Base-by-base conservation (phyloP, 495 filamentous ascomycete genomes). In the Pseudomonodictys pantanalensis region DNA sequence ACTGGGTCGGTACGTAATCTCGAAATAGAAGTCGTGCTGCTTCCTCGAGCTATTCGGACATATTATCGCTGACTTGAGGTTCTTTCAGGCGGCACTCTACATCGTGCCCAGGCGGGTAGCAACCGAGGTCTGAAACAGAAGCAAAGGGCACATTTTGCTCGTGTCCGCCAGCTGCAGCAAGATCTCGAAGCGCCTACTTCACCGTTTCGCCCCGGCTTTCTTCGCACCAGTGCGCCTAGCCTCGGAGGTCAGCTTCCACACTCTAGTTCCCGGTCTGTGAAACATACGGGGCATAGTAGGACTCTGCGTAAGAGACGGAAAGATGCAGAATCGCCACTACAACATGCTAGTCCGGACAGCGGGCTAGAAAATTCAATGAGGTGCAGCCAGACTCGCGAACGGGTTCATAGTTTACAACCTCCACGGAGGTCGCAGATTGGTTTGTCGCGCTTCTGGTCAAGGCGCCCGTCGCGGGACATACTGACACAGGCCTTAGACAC, bases 101-200 rank as follows among this genome's bases (percentile, higher is more conserved):
- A 60, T 22, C 58, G 66, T 24, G 58, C 51, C 18, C 60, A 56
- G 30, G 43, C 50, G 18, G 41, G 32, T 6, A 38, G 50, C 43
- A 56, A 59, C 3, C n/a, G n/a, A n/a, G 58, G 60, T 9, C 45
- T 60, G n/a, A 24, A 47, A 10, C 38, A 56, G 11, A 38, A 44
- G 12, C 68, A 71, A 58, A 68, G 65, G 51, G 35, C 62, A 43
- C 57, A 67, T 48, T 71, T 69, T 48, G 61, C 64, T 4, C 63
- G 56, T 18, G 24, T 48, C n/a, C 54, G 64, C 2, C 54, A 52
- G 2, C 49, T 52, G 29, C 51, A 63, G 17, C 60, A 68, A 67
- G 45, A 46, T 53, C 20, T 23, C 46, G 1, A 22, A 3, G 8
- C 29, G 4, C 20, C 18, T 12, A 17, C 45, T 1, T 26, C 41